These are phyloP conservation scores for Nitzschia sp. DNA, from an alignment of 108 stramenopile genomes.

Conservation along the genomic window DNA sequence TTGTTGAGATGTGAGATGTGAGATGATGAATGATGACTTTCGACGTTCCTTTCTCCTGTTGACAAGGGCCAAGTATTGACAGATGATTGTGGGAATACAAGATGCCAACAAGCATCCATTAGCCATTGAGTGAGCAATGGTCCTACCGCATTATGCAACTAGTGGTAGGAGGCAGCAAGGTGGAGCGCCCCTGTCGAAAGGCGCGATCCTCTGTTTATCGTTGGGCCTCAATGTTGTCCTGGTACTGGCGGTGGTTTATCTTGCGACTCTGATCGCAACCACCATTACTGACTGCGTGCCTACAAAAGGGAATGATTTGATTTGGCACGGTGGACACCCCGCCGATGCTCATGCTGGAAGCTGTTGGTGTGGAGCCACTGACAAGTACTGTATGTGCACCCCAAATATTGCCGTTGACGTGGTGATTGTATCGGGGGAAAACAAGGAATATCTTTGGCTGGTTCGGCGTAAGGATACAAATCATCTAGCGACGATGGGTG, in stretches of 20 bases:
- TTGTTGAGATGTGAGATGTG: too few relatives aligned
- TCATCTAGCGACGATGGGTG: slow-evolving; percentile 85
- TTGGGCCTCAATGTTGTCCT: background rate
- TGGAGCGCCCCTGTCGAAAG: background rate
- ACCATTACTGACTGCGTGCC: background rate
- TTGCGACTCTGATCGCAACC: background rate
- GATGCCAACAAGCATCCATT: too few relatives aligned
- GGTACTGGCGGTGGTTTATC: background rate
- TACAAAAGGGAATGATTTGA: background rate
- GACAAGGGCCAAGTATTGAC: background rate
- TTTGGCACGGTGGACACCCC: slow-evolving; percentile 64
- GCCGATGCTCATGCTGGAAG: slow-evolving; percentile 48
- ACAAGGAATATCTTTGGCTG: slow-evolving; percentile 60
- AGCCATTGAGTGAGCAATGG: background rate
- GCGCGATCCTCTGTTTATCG: background rate
- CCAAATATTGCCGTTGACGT: slow-evolving; percentile 85
- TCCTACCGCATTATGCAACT: background rate
- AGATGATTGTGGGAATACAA: background rate
- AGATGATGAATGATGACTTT: too few relatives aligned
- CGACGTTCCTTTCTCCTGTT: too few relatives aligned
- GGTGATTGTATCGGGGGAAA: slow-evolving; percentile 47
- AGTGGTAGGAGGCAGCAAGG: background rate
- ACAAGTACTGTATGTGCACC: slow-evolving; percentile 85
- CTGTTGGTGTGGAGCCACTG: slow-evolving; percentile 70
- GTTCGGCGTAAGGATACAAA: slow-evolving; percentile 78